These are phyloP conservation scores for Ampelomyces quisqualis DNA, from an alignment of 2,329 filamentous ascomycete species.

Conservation along the genomic window DNA sequence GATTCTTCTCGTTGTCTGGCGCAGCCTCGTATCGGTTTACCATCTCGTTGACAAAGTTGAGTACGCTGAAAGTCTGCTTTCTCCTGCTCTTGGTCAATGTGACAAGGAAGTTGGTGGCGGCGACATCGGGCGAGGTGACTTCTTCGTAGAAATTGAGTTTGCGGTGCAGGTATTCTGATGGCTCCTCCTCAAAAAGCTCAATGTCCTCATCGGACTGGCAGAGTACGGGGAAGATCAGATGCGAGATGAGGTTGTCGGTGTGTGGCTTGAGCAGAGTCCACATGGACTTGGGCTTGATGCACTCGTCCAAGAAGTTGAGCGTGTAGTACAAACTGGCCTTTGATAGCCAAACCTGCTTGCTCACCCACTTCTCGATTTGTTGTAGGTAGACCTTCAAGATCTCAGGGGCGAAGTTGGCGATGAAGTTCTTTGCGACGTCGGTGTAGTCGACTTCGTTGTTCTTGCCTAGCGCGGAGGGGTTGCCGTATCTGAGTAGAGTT, in stretches of 20 bases:
- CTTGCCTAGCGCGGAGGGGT: slow-evolving; percentile 72
- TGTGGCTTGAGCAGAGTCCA: slow-evolving; percentile 93
- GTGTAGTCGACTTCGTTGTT: slow-evolving; percentile 74
- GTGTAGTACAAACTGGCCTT: slow-evolving; percentile 92
- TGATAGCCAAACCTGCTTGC: slow-evolving; percentile 91
- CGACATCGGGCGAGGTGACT: slow-evolving; percentile 89
- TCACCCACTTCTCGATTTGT: slow-evolving; percentile 97
- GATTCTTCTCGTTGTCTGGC: slow-evolving; percentile 85
- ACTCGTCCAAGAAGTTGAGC: slow-evolving; percentile 93
- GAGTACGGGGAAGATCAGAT: slow-evolving; percentile 92
- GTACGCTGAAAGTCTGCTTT: slow-evolving; percentile 92
- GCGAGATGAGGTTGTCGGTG: slow-evolving; percentile 87
- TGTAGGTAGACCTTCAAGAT: slow-evolving; percentile 92
- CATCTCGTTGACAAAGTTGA: slow-evolving; percentile 92
- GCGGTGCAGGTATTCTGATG: slow-evolving; percentile 93
- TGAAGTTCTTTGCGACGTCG: slow-evolving; percentile 87
- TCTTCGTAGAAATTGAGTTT: slow-evolving; percentile 99
- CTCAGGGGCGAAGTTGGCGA: slow-evolving; percentile 86
- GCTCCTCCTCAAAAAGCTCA: slow-evolving; percentile 90
- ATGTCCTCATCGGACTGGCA: slow-evolving; percentile 91
- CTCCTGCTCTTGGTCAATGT: slow-evolving; percentile 90
- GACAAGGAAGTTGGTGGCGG: slow-evolving; percentile 94
- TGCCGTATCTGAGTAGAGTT: slow-evolving; percentile 72
- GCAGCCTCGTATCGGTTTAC: slow-evolving; percentile 89
- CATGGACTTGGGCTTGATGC: slow-evolving; percentile 94